Conservation (phyloP, 139 green algal genomes). For the Chlorella sp. region DNA sequence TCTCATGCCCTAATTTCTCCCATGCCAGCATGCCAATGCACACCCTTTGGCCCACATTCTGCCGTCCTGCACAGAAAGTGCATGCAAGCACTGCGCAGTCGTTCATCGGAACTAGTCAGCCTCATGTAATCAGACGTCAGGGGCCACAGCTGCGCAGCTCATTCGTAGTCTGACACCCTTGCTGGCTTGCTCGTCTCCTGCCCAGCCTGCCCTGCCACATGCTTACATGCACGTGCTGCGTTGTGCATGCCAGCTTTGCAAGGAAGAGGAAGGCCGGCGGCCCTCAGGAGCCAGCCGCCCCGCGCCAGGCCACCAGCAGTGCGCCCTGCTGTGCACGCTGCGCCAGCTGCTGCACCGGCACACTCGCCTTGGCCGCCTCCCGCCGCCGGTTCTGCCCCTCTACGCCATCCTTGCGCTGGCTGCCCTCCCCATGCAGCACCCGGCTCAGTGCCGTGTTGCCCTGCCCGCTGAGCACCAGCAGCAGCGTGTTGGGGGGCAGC, state of each 20-base stretch:
- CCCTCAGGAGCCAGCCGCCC: neutral
- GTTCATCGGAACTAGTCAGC: no score
- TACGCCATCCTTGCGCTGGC: neutral
- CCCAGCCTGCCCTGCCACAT: no score
- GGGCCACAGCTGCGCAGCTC: no score
- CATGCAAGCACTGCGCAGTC: no score
- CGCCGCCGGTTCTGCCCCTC: neutral
- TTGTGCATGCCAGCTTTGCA: neutral
- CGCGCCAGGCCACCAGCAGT: neutral
- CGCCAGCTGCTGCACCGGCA: neutral
- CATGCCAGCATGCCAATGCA: no score
- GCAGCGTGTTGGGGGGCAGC: neutral
- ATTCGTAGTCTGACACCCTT: no score
- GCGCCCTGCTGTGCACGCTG: constrained; percentile 14
- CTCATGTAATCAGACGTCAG: no score
- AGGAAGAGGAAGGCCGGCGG: neutral
- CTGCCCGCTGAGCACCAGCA: constrained; percentile 23
- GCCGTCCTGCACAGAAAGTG: no score
- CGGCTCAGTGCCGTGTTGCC: constrained; percentile 16
- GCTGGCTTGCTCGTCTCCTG: no score
- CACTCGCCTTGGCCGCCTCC: neutral
- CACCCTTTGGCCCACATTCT: no score
- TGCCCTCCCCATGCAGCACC: constrained; percentile 12
- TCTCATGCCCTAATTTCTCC: no score
- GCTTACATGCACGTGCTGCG: neutral